Conservation (phyloP, 169 alveolate species). For the Plasmodium inui region DNA sequence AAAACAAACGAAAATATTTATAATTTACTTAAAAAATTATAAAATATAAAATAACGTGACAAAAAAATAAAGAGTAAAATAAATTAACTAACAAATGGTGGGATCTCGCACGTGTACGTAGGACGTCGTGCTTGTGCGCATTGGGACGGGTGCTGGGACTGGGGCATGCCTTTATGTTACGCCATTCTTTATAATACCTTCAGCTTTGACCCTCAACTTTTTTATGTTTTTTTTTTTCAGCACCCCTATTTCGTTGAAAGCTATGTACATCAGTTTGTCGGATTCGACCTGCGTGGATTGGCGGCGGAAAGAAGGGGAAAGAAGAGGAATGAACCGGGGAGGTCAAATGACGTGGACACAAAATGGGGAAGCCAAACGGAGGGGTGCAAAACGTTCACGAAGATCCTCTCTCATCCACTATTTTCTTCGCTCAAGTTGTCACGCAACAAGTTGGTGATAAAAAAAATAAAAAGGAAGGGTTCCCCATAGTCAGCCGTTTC, state of each 20-base stretch:
- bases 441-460: neutral
- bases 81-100: conserved; percentile 30
- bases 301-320: neutral
- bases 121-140: neutral
- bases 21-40: conserved; percentile 50
- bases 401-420: neutral
- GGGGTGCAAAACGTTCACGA: neutral
- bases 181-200: conserved; percentile 36
- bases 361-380: neutral
- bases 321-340: neutral
- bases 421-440: neutral
- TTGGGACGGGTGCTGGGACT: neutral
- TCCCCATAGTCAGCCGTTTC: neutral
- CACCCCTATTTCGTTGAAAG: conserved; percentile 82
- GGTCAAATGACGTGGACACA: neutral
- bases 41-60: conserved; percentile 4
- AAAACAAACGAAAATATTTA: conserved; percentile 46
- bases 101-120: neutral
- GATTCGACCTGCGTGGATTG: conserved; percentile 76
- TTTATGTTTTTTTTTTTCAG: conserved; percentile 80
- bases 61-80: conserved; percentile 3
- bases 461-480: neutral
- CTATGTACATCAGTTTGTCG: conserved; percentile 82
- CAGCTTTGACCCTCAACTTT: conserved; percentile 80
- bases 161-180: conserved; percentile 4